Base-by-base conservation (phyloP, 106 monocot genomes). In the Dendrobium catenatum region DNA sequence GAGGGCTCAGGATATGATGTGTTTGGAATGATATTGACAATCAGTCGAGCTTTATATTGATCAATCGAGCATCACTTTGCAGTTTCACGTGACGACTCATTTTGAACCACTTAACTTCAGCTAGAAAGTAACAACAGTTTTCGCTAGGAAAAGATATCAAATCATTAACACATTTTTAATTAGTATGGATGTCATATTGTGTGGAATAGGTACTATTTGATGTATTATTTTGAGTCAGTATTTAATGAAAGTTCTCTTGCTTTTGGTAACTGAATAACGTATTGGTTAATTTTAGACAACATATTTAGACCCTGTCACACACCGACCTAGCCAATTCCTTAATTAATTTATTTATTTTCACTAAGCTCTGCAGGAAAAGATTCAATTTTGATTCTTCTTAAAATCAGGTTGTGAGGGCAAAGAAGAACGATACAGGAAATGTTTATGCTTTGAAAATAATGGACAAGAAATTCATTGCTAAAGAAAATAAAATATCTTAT, bases 381-480 rank as follows among this genome's bases (percentile, higher is more conserved):
- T 75, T 44, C 46, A 46, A 75, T 37, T 17, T 75, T 75, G 5
- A 22, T 76, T 43, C 5, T 10, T 76, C 49, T 26, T 76, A 20
- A 44, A 49, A 76, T 85, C 84, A 99, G 99, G 99, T 99, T 54
- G 89, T 99, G 51, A 90, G 90, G 73, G 99, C 95, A 18, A 95
- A 82, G 89, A 99, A 99, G 87, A 95, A 95, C 83, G 99, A 95
- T 42, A 90, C 93, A 47, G 93, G 93, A 80, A 83, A 85, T 78
- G 83, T 95, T 2, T 99, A 99, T 89, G 99, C 99, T 70, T 76
- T 99, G 83, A 99, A 99, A 81, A 95, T 99, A 79, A 99, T 99
- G 99, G 99, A 99, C 83, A 99, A 99, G 79, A 95, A 93, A 47
- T 99, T 95, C 80, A 99, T 99, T 80, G 91, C 93, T n/a, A 99